phyloP scores from a whole-genome alignment of 2,329 filamentous ascomycete species.

The Ophiocordyceps camponoti-saundersi region DNA sequence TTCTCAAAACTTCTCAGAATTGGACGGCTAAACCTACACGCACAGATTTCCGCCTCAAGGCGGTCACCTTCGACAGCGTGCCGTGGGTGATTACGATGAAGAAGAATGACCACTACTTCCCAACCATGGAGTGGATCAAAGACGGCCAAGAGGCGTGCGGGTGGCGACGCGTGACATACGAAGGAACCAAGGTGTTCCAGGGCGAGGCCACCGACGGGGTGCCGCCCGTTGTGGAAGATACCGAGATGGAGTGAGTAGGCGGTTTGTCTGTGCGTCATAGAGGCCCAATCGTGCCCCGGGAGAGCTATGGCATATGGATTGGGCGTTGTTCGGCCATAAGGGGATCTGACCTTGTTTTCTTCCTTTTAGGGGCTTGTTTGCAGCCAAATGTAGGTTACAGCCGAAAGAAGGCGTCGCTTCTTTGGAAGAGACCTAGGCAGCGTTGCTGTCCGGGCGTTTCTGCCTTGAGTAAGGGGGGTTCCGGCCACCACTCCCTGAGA shows the following conservation, averaged over 20 bases:
- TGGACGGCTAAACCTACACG: neutral
- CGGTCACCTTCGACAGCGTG: constrained; percentile 97
- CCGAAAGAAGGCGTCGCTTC: constrained; percentile 2
- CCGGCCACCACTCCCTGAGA: no score
- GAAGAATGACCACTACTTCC: constrained; percentile 96
- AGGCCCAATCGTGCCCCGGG: neutral
- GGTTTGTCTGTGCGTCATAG: neutral
- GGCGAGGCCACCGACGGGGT: constrained; percentile 38
- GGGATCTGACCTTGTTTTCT: neutral
- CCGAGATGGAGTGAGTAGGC: constrained; percentile 20
- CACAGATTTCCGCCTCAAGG: constrained; percentile 81
- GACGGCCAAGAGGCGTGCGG: constrained; percentile 40
- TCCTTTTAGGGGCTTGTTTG: no score
- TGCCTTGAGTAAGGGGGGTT: no score
- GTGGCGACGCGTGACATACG: constrained; percentile 47
- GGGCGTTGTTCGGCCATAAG: neutral
- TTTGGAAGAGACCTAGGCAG: no score
- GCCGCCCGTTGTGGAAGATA: constrained; percentile 21
- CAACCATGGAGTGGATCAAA: constrained; percentile 54
- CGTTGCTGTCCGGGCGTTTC: no score
- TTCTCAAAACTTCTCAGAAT: no score
- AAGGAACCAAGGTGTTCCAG: constrained; percentile 31
- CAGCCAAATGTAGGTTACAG: neutral
- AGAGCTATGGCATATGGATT: neutral
- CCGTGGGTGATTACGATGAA: constrained; percentile 99